Conservation (phyloP, 2,329 filamentous ascomycete species). For the Epichloe hybrida region DNA sequence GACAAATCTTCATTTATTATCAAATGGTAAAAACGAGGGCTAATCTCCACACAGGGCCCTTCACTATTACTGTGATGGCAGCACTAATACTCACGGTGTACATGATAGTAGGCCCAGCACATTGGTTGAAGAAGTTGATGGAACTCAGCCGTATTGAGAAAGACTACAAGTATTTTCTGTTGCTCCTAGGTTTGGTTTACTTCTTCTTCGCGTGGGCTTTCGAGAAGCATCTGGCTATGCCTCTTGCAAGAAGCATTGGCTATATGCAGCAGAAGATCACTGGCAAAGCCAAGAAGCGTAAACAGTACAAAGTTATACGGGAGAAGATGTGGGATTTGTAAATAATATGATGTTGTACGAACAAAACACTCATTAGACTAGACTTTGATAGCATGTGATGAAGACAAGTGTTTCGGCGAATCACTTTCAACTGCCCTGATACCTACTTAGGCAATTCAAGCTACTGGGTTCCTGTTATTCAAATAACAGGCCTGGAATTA, state of each 20-base stretch:
- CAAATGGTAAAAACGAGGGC: not conserved
- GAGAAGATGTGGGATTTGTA: slow-evolving; percentile 33
- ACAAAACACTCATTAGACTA: not conserved
- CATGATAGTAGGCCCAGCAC: slow-evolving; percentile 65
- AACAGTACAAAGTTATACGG: slow-evolving; percentile 72
- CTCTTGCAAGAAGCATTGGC: slow-evolving; percentile 55
- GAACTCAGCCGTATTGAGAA: slow-evolving; percentile 66
- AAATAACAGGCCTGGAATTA: no score
- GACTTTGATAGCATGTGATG: not conserved
- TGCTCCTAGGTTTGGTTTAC: slow-evolving; percentile 56
- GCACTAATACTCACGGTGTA: slow-evolving; percentile 58
- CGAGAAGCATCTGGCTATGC: slow-evolving; percentile 58
- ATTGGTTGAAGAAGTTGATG: slow-evolving; percentile 63
- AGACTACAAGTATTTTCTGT: slow-evolving; percentile 59
- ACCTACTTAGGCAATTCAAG: no score
- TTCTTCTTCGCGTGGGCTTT: slow-evolving; percentile 56
- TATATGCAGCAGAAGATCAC: slow-evolving; percentile 42
- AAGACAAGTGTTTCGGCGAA: not conserved
- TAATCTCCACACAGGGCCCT: slow-evolving; percentile 52
- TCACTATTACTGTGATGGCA: slow-evolving; percentile 61
- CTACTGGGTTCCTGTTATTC: no score
- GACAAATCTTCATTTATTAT: no score
- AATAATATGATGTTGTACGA: not conserved
- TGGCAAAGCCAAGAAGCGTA: slow-evolving; percentile 58
- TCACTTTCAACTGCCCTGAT: no score